These are phyloP conservation scores for Aspergillus oerlinghausenensis DNA, from an alignment of 2,329 filamentous ascomycete genomes.

Conservation along the genomic window DNA sequence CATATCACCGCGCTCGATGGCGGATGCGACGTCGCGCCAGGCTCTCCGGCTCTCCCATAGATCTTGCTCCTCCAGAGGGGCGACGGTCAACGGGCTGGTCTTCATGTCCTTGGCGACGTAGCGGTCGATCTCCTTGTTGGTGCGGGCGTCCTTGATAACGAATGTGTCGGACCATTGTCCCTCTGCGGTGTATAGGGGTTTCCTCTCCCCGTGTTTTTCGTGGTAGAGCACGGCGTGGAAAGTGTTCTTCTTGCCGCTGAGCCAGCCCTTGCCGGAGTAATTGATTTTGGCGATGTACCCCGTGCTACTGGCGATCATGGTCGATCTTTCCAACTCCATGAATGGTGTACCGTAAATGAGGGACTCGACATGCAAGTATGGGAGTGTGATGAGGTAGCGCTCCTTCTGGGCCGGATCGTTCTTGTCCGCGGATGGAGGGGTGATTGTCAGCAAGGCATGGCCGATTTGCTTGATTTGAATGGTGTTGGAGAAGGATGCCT, in stretches of 20 bases:
- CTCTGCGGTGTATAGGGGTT: slow-evolving; percentile 70
- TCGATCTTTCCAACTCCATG: slow-evolving; percentile 80
- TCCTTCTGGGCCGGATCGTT: slow-evolving; percentile 45
- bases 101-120: slow-evolving; percentile 57
- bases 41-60: slow-evolving; percentile 82
- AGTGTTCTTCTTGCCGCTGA: slow-evolving; percentile 92
- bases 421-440: slow-evolving; percentile 49
- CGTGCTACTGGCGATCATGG: slow-evolving; percentile 79
- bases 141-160: slow-evolving; percentile 65
- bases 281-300: slow-evolving; percentile 88
- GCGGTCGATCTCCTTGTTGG: slow-evolving; percentile 49
- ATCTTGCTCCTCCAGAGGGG: slow-evolving; percentile 73
- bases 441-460: slow-evolving; percentile 74
- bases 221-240: slow-evolving; percentile 73
- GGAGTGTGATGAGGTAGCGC: slow-evolving; percentile 85
- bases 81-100: slow-evolving; percentile 65
- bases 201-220: slow-evolving; percentile 60
- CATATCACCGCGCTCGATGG: slow-evolving; percentile 78
- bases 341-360: slow-evolving; percentile 72
- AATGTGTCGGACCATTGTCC: slow-evolving; percentile 90
- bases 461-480: slow-evolving; percentile 95
- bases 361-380: slow-evolving; percentile 87
- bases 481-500: slow-evolving; percentile 87
- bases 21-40: slow-evolving; percentile 79
- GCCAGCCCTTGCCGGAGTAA: slow-evolving; percentile 90